Evolutionary conservation across 805 yeast genomes (phyloP).

Genomic region (Sungouiella thailandica): DNA sequence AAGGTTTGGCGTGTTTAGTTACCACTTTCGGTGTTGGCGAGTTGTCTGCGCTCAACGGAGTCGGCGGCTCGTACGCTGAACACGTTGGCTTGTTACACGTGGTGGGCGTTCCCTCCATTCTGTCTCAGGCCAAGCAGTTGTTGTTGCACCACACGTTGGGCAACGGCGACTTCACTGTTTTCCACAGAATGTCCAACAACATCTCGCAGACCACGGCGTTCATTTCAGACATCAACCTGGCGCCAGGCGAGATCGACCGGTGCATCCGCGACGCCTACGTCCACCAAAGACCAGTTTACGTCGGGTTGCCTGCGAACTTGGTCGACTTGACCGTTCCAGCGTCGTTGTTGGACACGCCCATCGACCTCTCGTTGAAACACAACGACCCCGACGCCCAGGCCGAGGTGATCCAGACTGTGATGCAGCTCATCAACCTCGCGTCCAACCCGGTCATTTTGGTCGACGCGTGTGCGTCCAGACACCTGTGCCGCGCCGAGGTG

Average conservation of each 20-base stretch:
- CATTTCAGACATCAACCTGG: constrained; percentile 58
- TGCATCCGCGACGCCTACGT: constrained; percentile 67
- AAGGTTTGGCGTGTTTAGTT: constrained; percentile 66
- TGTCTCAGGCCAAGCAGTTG: constrained; percentile 67
- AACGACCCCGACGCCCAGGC: constrained; percentile 59
- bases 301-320: constrained; percentile 79
- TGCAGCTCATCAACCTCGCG: constrained; percentile 51
- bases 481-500: constrained; percentile 62
- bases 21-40: constrained; percentile 94
- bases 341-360: constrained; percentile 53
- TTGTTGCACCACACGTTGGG: constrained; percentile 81
- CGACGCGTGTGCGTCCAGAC: constrained; percentile 85
- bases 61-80: constrained; percentile 87
- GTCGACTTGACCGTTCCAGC: constrained; percentile 62
- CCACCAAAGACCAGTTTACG: constrained; percentile 74
- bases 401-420: constrained; percentile 52
- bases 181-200: constrained; percentile 71
- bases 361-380: constrained; percentile 53
- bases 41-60: constrained; percentile 75
- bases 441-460: constrained; percentile 70
- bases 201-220: constrained; percentile 64
- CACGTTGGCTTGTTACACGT: constrained; percentile 82
- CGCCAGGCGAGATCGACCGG: constrained; percentile 69
- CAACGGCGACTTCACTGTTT: constrained; percentile 75
- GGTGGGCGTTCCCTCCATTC: constrained; percentile 79